A percentile compares a stretch with the other conserved stretches of the same genome.
These are phyloP conservation scores for Lactuca saligna DNA, from an alignment of 129 eudicot genomes.

Conservation along the genomic window DNA sequence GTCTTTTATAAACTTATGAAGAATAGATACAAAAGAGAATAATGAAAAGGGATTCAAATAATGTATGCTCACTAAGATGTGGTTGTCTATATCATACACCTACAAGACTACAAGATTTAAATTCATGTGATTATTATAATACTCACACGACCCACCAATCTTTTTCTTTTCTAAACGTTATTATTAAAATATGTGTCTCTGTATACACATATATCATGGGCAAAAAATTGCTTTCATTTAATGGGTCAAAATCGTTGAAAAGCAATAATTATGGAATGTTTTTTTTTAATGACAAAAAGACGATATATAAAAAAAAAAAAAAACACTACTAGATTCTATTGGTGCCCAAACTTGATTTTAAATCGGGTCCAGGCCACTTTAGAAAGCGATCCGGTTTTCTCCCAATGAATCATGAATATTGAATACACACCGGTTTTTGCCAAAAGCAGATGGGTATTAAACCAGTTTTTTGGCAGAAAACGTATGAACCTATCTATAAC, in stretches of 20 bases:
- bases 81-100: slow-evolving; percentile 15
- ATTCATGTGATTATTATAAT: slow-evolving; percentile 24
- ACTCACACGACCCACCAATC: background rate
- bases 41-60: background rate
- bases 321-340: no score
- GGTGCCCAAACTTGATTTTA: no score
- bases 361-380: no score
- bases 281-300: no score
- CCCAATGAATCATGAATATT: no score
- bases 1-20: background rate
- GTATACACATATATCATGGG: background rate
- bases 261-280: no score
- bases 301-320: no score
- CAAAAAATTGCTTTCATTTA: background rate
- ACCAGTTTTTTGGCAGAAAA: no score
- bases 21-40: background rate
- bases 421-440: no score
- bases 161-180: background rate
- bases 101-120: slow-evolving; percentile 17
- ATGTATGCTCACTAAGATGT: slow-evolving; percentile 9
- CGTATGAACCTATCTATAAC: no score
- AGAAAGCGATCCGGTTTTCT: no score
- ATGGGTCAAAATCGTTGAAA: background rate
- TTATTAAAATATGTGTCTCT: background rate
- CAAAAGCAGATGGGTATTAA: no score